phyloP scores from a whole-genome alignment of 2,329 filamentous ascomycete species.

The Fusarium albidum region DNA sequence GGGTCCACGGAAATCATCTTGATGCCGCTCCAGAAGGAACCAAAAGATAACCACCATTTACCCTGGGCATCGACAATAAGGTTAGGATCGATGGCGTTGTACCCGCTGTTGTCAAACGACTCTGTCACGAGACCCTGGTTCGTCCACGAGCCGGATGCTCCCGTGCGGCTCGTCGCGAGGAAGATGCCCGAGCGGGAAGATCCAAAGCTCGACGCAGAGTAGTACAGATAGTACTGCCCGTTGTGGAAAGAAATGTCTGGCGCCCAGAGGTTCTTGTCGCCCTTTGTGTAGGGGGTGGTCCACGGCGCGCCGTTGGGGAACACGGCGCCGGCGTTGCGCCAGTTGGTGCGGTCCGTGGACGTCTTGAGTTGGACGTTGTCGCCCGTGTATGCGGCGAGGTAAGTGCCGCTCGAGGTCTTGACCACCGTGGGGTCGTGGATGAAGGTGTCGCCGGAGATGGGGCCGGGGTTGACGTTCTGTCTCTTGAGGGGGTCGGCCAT shows the following conservation, averaged over 20 bases:
- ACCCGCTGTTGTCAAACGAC: constrained; percentile 31
- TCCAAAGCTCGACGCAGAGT: constrained; percentile 44
- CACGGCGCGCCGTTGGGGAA: constrained; percentile 44
- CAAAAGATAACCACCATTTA: constrained; percentile 44
- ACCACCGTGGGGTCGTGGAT: constrained; percentile 43
- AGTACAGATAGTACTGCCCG: constrained; percentile 44
- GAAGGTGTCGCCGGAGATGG: constrained; percentile 37
- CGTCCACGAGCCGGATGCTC: constrained; percentile 42
- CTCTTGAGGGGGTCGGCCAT: constrained; percentile 11
- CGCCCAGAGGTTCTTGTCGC: constrained; percentile 52
- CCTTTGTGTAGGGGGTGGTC: constrained; percentile 42
- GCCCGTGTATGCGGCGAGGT: constrained; percentile 40
- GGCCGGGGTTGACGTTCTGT: constrained; percentile 34
- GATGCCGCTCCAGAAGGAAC: constrained; percentile 45
- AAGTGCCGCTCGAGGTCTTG: constrained; percentile 40
- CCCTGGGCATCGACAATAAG: constrained; percentile 40
- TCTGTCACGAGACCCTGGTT: constrained; percentile 42
- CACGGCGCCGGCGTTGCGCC: constrained; percentile 41
- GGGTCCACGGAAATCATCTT: constrained; percentile 41
- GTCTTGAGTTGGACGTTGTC: constrained; percentile 43
- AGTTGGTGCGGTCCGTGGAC: constrained; percentile 43
- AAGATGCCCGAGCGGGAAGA: constrained; percentile 42
- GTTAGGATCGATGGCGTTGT: constrained; percentile 44
- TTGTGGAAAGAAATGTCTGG: constrained; percentile 59
- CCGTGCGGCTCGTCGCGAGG: constrained; percentile 42